phyloP scores from a whole-genome alignment of 1,284 basidiomycete genomes.

The Ganoderma multipileum region DNA sequence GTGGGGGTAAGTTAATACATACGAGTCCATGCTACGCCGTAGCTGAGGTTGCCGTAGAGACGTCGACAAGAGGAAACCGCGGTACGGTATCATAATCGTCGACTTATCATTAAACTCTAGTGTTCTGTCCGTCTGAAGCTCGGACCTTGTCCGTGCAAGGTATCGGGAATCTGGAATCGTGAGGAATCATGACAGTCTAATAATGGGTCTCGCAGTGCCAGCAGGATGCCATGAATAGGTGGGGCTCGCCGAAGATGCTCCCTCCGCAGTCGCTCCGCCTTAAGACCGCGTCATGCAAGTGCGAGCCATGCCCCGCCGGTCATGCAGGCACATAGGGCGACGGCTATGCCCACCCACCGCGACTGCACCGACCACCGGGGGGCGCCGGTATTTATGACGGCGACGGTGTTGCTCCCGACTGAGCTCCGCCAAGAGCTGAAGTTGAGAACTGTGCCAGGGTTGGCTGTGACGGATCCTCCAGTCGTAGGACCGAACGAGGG shows the following conservation, averaged over 20 bases:
- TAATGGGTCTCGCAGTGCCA: slow-evolving; percentile 5
- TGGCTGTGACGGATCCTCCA: slow-evolving; percentile 40
- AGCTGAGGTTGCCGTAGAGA: neutral
- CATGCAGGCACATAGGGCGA: slow-evolving; percentile 19
- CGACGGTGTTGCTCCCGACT: slow-evolving; percentile 49
- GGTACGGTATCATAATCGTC: neutral
- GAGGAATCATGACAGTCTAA: slow-evolving; percentile 1
- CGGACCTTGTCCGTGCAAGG: neutral
- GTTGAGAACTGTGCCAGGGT: slow-evolving; percentile 56
- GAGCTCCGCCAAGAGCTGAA: slow-evolving; percentile 60
- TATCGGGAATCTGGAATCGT: neutral
- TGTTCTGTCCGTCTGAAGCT: neutral
- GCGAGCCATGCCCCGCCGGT: slow-evolving; percentile 27
- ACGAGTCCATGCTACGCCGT: neutral
- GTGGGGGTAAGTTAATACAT: neutral
- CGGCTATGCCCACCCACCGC: slow-evolving; percentile 23
- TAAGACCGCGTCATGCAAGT: slow-evolving; percentile 20
- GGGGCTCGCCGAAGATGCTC: neutral
- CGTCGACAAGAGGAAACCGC: neutral
- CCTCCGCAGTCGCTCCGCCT: neutral
- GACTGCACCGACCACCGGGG: slow-evolving; percentile 19
- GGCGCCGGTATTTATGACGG: slow-evolving; percentile 19
- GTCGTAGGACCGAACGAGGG: slow-evolving; percentile 56
- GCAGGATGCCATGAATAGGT: slow-evolving; percentile 8
- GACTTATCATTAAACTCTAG: neutral